phyloP scores from a whole-genome alignment of 805 yeast species.

The Huiozyma naganishii region DNA sequence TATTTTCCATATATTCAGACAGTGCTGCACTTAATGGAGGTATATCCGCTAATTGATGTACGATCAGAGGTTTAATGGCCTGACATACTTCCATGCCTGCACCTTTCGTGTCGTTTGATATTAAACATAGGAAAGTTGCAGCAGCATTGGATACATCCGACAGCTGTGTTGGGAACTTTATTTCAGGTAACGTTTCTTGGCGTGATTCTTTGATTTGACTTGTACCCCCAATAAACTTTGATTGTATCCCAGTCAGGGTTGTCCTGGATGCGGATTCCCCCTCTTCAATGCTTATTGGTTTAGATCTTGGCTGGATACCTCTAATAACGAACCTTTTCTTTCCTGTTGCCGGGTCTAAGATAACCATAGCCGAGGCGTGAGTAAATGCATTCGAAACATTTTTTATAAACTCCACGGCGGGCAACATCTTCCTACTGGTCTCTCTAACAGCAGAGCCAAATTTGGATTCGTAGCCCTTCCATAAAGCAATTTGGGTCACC shows the following conservation, averaged over 20 bases:
- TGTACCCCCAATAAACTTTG: slow-evolving; percentile 15
- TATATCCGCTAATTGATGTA: slow-evolving; percentile 24
- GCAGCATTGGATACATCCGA: slow-evolving; percentile 27
- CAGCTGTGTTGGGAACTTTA: slow-evolving; percentile 20
- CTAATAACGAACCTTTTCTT: slow-evolving; percentile 79
- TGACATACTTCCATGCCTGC: slow-evolving; percentile 21
- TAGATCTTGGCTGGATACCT: slow-evolving; percentile 81
- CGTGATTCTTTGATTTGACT: slow-evolving; percentile 11
- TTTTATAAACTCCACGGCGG: slow-evolving; percentile 94
- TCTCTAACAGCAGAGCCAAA: slow-evolving; percentile 50
- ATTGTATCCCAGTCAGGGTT: slow-evolving; percentile 8
- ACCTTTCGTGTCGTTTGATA: slow-evolving; percentile 25
- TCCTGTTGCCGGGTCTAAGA: slow-evolving; percentile 50
- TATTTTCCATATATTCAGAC: slow-evolving; percentile 26
- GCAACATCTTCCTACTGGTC: slow-evolving; percentile 54
- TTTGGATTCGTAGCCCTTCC: slow-evolving; percentile 90
- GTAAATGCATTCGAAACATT: slow-evolving; percentile 86
- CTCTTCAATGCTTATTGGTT: slow-evolving; percentile 38
- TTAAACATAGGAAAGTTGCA: slow-evolving; percentile 23
- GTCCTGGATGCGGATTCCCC: slow-evolving; percentile 34
- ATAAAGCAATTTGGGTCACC: slow-evolving; percentile 87
- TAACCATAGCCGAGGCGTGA: slow-evolving; percentile 86
- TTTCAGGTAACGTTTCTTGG: slow-evolving; percentile 19
- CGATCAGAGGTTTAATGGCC: slow-evolving; percentile 19
- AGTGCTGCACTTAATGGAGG: slow-evolving; percentile 24